These are phyloP conservation scores for Pyrus bretschneideri DNA, from an alignment of 306 rosid genomes.

Conservation along the genomic window DNA sequence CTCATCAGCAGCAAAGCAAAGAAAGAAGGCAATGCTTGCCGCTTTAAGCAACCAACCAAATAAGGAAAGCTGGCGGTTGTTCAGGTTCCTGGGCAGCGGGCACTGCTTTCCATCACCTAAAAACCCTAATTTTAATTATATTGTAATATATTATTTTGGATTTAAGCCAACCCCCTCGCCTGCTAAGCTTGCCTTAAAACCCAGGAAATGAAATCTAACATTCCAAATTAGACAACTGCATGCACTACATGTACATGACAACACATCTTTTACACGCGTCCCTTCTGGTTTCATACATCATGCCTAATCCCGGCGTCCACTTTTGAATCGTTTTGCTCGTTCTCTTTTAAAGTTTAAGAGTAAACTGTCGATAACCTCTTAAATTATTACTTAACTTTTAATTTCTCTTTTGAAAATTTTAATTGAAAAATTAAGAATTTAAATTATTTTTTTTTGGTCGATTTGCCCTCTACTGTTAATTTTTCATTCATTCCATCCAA, in stretches of 20 bases:
- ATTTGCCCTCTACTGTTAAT: too few relatives aligned
- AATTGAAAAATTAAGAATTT: too few relatives aligned
- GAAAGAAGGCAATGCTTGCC: slow-evolving; percentile 18
- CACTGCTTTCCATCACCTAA: slow-evolving; percentile 10
- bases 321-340: background rate
- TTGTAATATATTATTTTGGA: background rate
- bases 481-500: too few relatives aligned
- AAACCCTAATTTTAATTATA: background rate
- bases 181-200: slow-evolving; percentile 46
- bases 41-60: slow-evolving; percentile 39
- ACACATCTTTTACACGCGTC: background rate
- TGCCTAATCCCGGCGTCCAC: too few relatives aligned
- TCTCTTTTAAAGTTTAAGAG: too few relatives aligned
- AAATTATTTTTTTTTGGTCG: too few relatives aligned
- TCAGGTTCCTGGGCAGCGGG: slow-evolving; percentile 1
- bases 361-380: too few relatives aligned
- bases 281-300: background rate
- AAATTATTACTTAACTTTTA: too few relatives aligned
- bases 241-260: background rate
- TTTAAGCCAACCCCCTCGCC: slow-evolving; percentile 13
- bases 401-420: too few relatives aligned
- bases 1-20: background rate
- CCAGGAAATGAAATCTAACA: slow-evolving; percentile 13
- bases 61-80: slow-evolving; percentile 28
- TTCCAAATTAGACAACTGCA: slow-evolving; percentile 6